Conservation (phyloP, 2,329 filamentous ascomycete species). For the Pseudopithomyces maydicus region DNA sequence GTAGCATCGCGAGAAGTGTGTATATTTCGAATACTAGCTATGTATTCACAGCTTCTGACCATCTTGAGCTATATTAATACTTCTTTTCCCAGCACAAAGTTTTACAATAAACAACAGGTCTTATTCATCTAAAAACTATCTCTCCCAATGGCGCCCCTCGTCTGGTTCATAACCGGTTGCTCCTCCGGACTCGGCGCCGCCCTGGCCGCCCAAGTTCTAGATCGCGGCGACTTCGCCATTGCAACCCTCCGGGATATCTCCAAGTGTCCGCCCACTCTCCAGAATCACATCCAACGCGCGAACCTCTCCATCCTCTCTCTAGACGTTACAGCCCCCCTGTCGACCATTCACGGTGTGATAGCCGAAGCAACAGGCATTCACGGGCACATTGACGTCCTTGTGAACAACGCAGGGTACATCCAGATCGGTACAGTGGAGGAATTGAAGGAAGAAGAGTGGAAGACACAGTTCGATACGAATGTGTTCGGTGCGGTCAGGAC, state of each 20-base stretch:
- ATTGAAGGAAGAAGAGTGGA: background rate
- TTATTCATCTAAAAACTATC: background rate
- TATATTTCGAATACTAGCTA: too few relatives aligned
- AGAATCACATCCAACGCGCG: too few relatives aligned
- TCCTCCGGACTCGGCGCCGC: slow-evolving; percentile 50
- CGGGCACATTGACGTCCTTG: slow-evolving; percentile 47
- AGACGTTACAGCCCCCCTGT: slow-evolving; percentile 40
- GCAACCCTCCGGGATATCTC: slow-evolving; percentile 46
- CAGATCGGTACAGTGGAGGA: background rate
- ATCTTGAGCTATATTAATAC: too few relatives aligned
- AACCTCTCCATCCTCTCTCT: slow-evolving; percentile 37
- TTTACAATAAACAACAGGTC: too few relatives aligned
- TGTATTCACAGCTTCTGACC: too few relatives aligned
- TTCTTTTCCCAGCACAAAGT: too few relatives aligned
- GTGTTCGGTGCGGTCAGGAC: slow-evolving; percentile 12
- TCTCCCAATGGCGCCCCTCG: slow-evolving; percentile 6
- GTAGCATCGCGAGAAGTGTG: too few relatives aligned
- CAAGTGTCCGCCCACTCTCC: slow-evolving; percentile 28
- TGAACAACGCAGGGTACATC: slow-evolving; percentile 58
- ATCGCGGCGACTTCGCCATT: slow-evolving; percentile 50
- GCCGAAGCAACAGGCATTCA: slow-evolving; percentile 34
- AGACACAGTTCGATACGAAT: slow-evolving; percentile 11
- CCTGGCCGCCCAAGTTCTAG: slow-evolving; percentile 44
- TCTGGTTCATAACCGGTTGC: slow-evolving; percentile 54
- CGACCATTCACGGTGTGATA: slow-evolving; percentile 31